phyloP scores from a whole-genome alignment of 1,139 yeast species.

The Scheffersomyces quercinus region DNA sequence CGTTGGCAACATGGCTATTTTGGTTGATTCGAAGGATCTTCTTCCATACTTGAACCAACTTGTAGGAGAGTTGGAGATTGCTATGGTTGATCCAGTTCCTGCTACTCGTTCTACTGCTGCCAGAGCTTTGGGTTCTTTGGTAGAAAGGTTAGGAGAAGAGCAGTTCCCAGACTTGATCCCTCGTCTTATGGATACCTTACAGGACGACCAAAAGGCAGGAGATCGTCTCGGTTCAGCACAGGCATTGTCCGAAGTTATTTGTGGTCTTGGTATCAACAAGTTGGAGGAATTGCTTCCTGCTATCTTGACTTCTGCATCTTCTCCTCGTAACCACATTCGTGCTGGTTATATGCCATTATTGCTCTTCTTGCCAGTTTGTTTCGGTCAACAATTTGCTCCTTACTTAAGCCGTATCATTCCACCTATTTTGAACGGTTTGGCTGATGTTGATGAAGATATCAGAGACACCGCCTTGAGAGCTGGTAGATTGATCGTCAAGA shows the following conservation, averaged over 20 bases:
- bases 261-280: conserved; percentile 85
- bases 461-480: conserved; percentile 91
- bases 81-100: conserved; percentile 99
- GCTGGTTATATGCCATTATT: conserved; percentile 93
- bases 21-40: conserved; percentile 86
- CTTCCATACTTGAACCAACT: conserved; percentile 78
- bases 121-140: conserved; percentile 93
- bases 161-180: conserved; percentile 92
- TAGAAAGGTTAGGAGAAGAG: conserved; percentile 94
- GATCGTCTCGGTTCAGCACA: conserved; percentile 97
- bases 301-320: conserved; percentile 71
- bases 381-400: conserved; percentile 90
- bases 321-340: conserved; percentile 68
- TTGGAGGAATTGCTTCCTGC: conserved; percentile 86
- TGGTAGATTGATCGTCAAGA: conserved; percentile 87
- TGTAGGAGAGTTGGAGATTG: conserved; percentile 80
- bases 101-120: conserved; percentile 97
- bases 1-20: conserved; percentile 97
- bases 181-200: conserved; percentile 70
- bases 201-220: conserved; percentile 81
- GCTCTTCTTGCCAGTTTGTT: conserved; percentile 89
- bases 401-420: conserved; percentile 84
- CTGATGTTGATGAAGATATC: conserved; percentile 83
- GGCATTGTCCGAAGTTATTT: conserved; percentile 89
- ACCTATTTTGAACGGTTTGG: conserved; percentile 86